phyloP scores from a whole-genome alignment of 208 protist species.

The Wallacemonas rigidus region DNA sequence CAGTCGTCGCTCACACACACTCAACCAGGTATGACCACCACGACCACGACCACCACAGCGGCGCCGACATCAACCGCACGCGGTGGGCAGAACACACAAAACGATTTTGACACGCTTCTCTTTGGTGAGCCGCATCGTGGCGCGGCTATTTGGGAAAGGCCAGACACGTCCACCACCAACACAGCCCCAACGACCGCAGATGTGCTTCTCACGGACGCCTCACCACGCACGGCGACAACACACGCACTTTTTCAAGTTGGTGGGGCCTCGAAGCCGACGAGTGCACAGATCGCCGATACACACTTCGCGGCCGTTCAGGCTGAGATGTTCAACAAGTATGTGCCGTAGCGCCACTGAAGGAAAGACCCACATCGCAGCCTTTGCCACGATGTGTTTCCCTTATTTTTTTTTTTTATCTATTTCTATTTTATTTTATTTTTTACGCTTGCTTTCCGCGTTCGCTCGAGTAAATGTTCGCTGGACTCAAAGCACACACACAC shows the following conservation, averaged over 20 bases:
- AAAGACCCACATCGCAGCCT: too few relatives aligned
- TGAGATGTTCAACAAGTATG: slow-evolving; percentile 18
- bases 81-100: neutral
- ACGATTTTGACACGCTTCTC: slow-evolving; percentile 7
- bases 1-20: too few relatives aligned
- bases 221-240: neutral
- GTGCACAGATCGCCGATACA: neutral
- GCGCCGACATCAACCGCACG: too few relatives aligned
- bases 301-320: slow-evolving; percentile 24
- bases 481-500: too few relatives aligned
- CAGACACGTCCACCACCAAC: neutral
- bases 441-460: neutral
- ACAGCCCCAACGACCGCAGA: neutral
- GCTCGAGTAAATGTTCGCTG: neutral
- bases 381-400: neutral
- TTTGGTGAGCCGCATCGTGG: slow-evolving; percentile 1
- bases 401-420: slow-evolving; percentile 9
- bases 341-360: neutral
- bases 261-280: neutral
- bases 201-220: too few relatives aligned
- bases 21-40: too few relatives aligned
- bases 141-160: neutral
- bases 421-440: neutral
- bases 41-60: too few relatives aligned
- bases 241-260: slow-evolving; percentile 21